A percentile compares a stretch with the other conserved stretches of the same genome.
Conservation (phyloP, 73 alveolate genomes). For the Symbiodinium natans region DNA sequence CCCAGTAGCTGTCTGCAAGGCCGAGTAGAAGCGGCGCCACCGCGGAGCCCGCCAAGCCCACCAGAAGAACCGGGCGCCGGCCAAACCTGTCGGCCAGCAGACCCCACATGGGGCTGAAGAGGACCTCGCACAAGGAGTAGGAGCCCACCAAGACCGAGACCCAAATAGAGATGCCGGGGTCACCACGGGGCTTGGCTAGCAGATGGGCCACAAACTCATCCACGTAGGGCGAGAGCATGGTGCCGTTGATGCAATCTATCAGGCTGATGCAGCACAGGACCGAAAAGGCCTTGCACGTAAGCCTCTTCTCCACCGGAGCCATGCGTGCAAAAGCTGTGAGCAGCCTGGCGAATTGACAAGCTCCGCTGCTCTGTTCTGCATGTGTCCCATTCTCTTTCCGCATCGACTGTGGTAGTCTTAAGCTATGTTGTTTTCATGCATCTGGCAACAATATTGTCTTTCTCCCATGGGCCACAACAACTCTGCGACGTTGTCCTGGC, state of each 20-base stretch:
- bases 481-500: too few species aligned
- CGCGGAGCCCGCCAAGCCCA: slow-evolving; percentile 49
- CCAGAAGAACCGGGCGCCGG: slow-evolving; percentile 63
- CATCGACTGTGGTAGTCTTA: too few species aligned
- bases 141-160: slow-evolving; percentile 85
- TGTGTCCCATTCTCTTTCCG: too few species aligned
- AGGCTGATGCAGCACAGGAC: slow-evolving; percentile 27
- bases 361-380: too few species aligned
- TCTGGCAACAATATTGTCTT: too few species aligned
- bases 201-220: slow-evolving; percentile 73
- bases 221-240: slow-evolving; percentile 71
- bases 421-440: too few species aligned
- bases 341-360: too few species aligned
- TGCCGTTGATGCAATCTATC: slow-evolving; percentile 82
- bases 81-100: slow-evolving; percentile 71
- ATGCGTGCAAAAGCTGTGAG: neutral
- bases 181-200: slow-evolving; percentile 15
- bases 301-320: neutral
- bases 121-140: slow-evolving; percentile 61
- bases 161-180: slow-evolving; percentile 64
- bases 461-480: too few species aligned
- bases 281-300: neutral
- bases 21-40: slow-evolving; percentile 69
- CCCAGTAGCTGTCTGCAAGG: slow-evolving; percentile 40
- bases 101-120: slow-evolving; percentile 77